These are phyloP conservation scores for Boechera divaricarpa DNA, from an alignment of 345 rosid genomes.

Conservation along the genomic window DNA sequence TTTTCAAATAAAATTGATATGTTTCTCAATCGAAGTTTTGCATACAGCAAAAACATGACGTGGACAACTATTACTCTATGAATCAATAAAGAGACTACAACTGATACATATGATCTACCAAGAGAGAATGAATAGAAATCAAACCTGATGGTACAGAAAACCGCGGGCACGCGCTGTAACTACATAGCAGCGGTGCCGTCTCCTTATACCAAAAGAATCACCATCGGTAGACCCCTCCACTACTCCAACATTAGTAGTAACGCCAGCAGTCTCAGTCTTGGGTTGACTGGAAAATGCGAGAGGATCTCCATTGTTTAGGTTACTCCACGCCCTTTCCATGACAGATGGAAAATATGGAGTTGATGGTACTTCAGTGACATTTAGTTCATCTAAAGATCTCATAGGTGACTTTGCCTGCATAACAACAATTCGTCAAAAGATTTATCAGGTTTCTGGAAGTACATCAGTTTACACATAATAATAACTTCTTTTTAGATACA, in stretches of 20 bases:
- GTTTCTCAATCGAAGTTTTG: neutral
- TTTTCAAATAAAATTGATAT: neutral
- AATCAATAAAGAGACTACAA: constrained; percentile 15
- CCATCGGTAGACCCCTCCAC: constrained; percentile 35
- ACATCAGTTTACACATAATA: constrained; percentile 12
- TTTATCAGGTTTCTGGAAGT: neutral
- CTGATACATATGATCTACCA: neutral
- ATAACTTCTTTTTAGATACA: neutral
- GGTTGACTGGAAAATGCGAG: constrained; percentile 40
- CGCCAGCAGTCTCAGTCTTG: constrained; percentile 31
- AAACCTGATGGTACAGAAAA: constrained; percentile 95
- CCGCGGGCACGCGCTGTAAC: constrained; percentile 77
- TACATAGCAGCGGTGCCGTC: constrained; percentile 65
- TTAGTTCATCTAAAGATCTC: constrained; percentile 77
- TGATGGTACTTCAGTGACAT: constrained; percentile 65
- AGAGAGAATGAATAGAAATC: neutral
- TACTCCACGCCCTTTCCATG: constrained; percentile 49
- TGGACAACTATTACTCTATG: neutral
- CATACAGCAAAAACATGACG: neutral
- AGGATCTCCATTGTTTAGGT: constrained; percentile 40
- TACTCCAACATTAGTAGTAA: constrained; percentile 35
- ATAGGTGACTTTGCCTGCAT: constrained; percentile 82
- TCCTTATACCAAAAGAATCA: constrained; percentile 57
- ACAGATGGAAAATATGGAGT: constrained; percentile 72
- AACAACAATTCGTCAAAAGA: constrained; percentile 14